phyloP scores from a whole-genome alignment of 2,329 filamentous ascomycete genomes.

The Phialocephala subalpina region DNA sequence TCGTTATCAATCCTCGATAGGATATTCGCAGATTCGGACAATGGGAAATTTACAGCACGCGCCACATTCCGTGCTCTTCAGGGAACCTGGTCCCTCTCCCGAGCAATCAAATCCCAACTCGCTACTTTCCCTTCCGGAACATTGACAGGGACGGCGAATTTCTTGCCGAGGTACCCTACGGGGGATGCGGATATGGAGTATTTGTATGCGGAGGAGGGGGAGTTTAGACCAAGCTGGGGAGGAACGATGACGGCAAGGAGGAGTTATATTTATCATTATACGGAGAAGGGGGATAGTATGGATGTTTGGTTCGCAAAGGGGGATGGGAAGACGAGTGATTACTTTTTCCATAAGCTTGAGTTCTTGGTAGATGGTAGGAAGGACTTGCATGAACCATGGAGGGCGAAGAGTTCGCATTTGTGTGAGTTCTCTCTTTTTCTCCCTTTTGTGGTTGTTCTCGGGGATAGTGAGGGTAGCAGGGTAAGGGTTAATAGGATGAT shows the following conservation, averaged over 20 bases:
- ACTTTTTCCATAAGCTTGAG: conserved; percentile 78
- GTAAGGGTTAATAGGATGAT: conserved; percentile 3
- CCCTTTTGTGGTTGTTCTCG: background rate
- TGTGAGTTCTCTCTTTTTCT: conserved; percentile 51
- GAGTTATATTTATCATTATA: conserved; percentile 77
- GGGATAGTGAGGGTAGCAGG: background rate
- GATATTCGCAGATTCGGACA: conserved; percentile 31
- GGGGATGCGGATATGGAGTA: conserved; percentile 58
- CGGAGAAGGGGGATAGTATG: conserved; percentile 63
- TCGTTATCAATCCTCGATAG: conserved; percentile 44
- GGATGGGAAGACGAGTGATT: conserved; percentile 69
- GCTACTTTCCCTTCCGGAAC: conserved; percentile 68
- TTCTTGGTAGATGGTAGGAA: conserved; percentile 54
- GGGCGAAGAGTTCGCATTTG: conserved; percentile 71
- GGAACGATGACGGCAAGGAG: conserved; percentile 40
- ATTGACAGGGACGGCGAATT: conserved; percentile 70
- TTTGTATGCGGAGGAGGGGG: conserved; percentile 73
- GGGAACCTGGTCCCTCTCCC: conserved; percentile 71
- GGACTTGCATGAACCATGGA: conserved; percentile 53
- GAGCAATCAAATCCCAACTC: conserved; percentile 61
- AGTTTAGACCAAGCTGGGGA: conserved; percentile 62
- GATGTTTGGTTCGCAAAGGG: conserved; percentile 78
- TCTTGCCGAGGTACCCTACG: conserved; percentile 69
- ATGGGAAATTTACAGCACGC: conserved; percentile 61
- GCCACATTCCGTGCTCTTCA: conserved; percentile 77